phyloP scores from a whole-genome alignment of 2,329 filamentous ascomycete genomes.

The Exophiala oligosperma region DNA sequence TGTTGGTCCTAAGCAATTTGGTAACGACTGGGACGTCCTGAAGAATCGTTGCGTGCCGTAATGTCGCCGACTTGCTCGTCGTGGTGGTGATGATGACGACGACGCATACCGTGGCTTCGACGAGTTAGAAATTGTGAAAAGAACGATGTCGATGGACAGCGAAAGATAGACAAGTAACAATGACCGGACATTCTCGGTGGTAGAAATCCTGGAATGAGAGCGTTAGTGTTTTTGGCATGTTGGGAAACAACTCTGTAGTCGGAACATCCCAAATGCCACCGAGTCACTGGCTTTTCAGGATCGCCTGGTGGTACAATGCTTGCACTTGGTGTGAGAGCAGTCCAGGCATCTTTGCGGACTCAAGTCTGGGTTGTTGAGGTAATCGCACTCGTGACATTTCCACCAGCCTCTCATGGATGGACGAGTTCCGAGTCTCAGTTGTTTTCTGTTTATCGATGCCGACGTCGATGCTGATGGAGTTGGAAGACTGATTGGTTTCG shows the following conservation, averaged over 20 bases:
- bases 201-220: neutral
- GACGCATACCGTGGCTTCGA: too few species aligned
- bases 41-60: too few species aligned
- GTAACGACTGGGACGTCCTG: too few species aligned
- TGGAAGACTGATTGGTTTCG: neutral
- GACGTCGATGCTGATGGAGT: neutral
- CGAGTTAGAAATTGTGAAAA: too few species aligned
- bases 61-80: too few species aligned
- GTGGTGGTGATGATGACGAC: too few species aligned
- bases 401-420: slow-evolving; percentile 21
- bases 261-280: too few species aligned
- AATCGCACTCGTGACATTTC: slow-evolving; percentile 15
- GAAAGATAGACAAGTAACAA: neutral
- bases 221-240: neutral
- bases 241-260: neutral
- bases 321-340: slow-evolving; percentile 18
- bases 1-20: too few species aligned
- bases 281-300: neutral
- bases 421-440: neutral
- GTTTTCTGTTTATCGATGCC: neutral
- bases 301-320: neutral
- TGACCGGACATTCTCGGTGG: neutral
- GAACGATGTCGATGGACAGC: too few species aligned
- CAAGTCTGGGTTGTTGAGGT: slow-evolving; percentile 24
- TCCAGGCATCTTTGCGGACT: slow-evolving; percentile 11